phyloP scores from a whole-genome alignment of 1,284 basidiomycete genomes.

The Melampsora larici-populina region DNA sequence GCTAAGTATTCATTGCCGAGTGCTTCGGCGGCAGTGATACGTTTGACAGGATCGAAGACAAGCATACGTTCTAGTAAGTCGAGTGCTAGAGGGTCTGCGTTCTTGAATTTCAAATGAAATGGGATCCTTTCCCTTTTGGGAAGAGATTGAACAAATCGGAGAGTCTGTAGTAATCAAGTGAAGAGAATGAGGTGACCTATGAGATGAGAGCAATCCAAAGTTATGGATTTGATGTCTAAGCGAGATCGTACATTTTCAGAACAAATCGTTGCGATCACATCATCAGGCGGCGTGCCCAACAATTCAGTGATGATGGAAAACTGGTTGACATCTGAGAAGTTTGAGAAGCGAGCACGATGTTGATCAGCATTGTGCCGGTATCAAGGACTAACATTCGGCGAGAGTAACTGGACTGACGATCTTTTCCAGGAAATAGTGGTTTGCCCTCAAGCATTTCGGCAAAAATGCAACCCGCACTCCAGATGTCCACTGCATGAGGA shows the following conservation, averaged over 20 bases:
- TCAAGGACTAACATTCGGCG: conserved; percentile 9
- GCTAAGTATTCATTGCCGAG: conserved; percentile 90
- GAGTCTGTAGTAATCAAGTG: conserved; percentile 64
- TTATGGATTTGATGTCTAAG: background rate
- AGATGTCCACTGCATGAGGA: conserved; percentile 72
- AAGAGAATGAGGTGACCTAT: background rate
- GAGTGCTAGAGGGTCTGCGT: conserved; percentile 80
- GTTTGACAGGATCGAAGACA: conserved; percentile 94
- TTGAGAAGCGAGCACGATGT: conserved; percentile 13
- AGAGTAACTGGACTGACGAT: conserved; percentile 59
- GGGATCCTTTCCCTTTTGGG: conserved; percentile 94
- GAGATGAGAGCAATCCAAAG: background rate
- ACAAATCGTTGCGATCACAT: conserved; percentile 98
- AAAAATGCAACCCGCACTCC: conserved; percentile 99
- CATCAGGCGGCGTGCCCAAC: conserved; percentile 94
- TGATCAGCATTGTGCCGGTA: background rate
- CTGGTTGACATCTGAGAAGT: conserved; percentile 85
- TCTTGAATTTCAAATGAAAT: conserved; percentile 88
- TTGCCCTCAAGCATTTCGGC: conserved; percentile 99
- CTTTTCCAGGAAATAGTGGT: conserved; percentile 97
- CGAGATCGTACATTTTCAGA: conserved; percentile 78
- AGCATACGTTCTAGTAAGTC: conserved; percentile 98
- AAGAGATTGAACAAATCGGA: conserved; percentile 96
- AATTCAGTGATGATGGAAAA: conserved; percentile 99
- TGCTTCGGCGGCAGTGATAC: conserved; percentile 90